Percentiles rank a stretch among this genome's conserved stretches.
These are phyloP conservation scores for Penicillium simplicissimum DNA, from an alignment of 495 filamentous ascomycete species.

Conservation along the genomic window DNA sequence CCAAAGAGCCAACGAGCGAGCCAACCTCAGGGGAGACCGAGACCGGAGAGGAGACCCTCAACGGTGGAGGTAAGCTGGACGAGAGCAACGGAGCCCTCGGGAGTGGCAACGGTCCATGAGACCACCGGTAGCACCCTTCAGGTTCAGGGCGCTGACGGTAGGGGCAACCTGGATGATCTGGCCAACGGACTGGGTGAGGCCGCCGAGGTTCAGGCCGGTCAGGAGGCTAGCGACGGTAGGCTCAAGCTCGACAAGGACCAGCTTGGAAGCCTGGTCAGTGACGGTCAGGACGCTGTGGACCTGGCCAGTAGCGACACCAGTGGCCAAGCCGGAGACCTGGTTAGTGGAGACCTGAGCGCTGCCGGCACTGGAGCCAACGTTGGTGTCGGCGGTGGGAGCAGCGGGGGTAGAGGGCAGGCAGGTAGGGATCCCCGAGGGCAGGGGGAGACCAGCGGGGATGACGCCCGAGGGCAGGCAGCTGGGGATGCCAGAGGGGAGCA, in stretches of 20 bases:
- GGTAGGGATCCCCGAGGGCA: slow-evolving; percentile 15
- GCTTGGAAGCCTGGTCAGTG: slow-evolving; percentile 21
- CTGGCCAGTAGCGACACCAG: neutral
- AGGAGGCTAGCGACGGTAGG: slow-evolving; percentile 17
- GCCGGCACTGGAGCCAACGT: neutral
- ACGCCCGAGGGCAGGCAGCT: slow-evolving; percentile 21
- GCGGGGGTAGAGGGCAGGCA: slow-evolving; percentile 9
- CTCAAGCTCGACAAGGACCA: slow-evolving; percentile 25
- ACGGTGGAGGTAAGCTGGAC: slow-evolving; percentile 23
- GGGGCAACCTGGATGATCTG: slow-evolving; percentile 20
- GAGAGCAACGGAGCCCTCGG: slow-evolving; percentile 19
- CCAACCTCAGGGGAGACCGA: slow-evolving; percentile 80
- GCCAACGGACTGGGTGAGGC: slow-evolving; percentile 19
- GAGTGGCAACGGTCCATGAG: slow-evolving; percentile 22
- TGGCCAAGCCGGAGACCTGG: neutral
- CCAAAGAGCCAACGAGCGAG: slow-evolving; percentile 40
- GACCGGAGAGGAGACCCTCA: slow-evolving; percentile 15
- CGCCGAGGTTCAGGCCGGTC: slow-evolving; percentile 17
- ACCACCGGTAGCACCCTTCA: slow-evolving; percentile 11
- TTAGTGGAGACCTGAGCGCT: slow-evolving; percentile 2
- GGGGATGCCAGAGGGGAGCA: slow-evolving; percentile 18
- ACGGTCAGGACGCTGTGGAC: slow-evolving; percentile 23
- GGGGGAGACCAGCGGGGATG: slow-evolving; percentile 14
- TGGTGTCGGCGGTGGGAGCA: neutral
- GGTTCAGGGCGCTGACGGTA: slow-evolving; percentile 16